Evolutionary conservation across 306 rosid genomes (phyloP).

Genomic region (Medicago arabica): DNA sequence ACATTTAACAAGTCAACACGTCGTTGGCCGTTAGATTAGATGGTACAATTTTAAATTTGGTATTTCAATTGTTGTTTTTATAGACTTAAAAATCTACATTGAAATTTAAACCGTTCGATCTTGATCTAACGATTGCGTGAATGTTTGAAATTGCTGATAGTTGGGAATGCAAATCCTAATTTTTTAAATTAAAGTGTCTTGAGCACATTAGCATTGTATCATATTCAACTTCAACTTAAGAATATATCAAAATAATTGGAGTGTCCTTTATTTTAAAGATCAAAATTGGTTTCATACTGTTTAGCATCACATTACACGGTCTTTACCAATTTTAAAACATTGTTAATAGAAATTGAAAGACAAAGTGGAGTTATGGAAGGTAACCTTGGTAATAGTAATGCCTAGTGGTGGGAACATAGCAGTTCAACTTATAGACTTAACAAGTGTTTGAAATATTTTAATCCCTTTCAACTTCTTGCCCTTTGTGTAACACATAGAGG

Average conservation of each 20-base stretch:
- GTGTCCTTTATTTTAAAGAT: not conserved
- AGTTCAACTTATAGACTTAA: not conserved
- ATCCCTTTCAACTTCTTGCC: constrained; percentile 30
- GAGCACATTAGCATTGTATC: too few species aligned
- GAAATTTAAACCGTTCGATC: not conserved
- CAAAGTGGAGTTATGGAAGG: too few species aligned
- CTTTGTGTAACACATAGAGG: constrained; percentile 30
- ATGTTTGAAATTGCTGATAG: not conserved
- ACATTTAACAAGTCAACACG: too few species aligned
- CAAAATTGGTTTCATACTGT: not conserved
- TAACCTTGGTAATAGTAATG: not conserved
- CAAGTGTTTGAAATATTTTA: constrained; percentile 33
- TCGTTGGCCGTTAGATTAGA: too few species aligned
- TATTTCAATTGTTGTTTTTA: too few species aligned
- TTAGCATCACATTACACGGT: not conserved
- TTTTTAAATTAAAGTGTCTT: too few species aligned
- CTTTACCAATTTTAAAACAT: not conserved
- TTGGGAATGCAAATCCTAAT: too few species aligned
- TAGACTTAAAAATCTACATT: too few species aligned
- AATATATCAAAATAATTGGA: not conserved
- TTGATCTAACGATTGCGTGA: not conserved
- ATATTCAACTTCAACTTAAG: not conserved
- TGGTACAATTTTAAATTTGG: too few species aligned
- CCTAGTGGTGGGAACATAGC: not conserved
- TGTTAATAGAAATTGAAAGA: not conserved